Evolutionary conservation across 2,329 filamentous ascomycete genomes (phyloP), one percentile per base, ranked within the genome.

Genomic region (Colletotrichum destructivum): DNA sequence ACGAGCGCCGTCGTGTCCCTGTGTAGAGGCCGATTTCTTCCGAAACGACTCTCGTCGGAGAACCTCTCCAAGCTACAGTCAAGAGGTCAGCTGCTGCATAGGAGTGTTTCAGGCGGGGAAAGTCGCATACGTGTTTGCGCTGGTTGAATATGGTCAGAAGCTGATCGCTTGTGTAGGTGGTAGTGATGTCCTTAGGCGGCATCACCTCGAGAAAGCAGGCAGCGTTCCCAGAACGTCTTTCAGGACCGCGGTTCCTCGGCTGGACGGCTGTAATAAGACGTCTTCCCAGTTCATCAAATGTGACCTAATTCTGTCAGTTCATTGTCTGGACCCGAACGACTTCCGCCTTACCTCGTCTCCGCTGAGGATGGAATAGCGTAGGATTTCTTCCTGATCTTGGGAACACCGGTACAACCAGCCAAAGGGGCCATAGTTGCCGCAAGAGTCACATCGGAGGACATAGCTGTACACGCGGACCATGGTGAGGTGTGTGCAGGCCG

Each of bases 381-480:
- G 77, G 69, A 78, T 72, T 26, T 77, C 77, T 40, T 88, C 85
- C 13, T 83, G 83, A 75, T 95, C 93, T 78, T 93, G 89, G 15
- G 86, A 88, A 80, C 94, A 96, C 71, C 88, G 85, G 79, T 94
- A 96, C 26, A 96, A 82, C 89, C 92, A 96, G 35, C 93, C 92
- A 64, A 91, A 85, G 18, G 85, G 81, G 0, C 91, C 88, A 1
- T 80, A 79, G 51, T 82, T 81, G 49, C 83, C 82, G 76, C 94
- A 96, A 31, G 85, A 77, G 9, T 86, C 81, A 81, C 94, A 96
- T 21, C 79, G 77, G 57, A 84, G 79, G 38, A 84, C 78, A 23
- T 81, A 69, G 44, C 87, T 87, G 75, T 91, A 93, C 55, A 94
- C 80, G 38, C 92, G 89, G 12, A 89, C 88, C 87, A 94, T 91